phyloP scores from a whole-genome alignment of 2,329 filamentous ascomycete species.

The Lecanosticta acicola region DNA sequence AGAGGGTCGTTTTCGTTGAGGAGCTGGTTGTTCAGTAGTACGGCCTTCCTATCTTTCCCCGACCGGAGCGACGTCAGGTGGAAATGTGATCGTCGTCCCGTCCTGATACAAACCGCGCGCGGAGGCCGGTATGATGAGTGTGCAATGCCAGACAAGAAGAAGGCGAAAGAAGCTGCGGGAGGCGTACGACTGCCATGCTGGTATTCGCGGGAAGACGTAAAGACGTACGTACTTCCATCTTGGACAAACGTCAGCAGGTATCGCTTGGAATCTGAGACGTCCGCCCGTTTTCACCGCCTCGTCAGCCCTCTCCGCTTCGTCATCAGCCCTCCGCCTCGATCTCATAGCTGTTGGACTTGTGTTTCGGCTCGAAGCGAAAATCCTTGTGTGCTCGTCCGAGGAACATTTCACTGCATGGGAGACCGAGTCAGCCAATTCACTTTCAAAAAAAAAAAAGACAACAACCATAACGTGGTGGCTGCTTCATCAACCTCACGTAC shows the following conservation, averaged over 20 bases:
- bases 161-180: neutral
- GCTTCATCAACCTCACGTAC: slow-evolving; percentile 52
- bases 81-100: no score
- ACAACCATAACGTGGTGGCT: no score
- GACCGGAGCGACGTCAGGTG: no score
- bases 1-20: no score
- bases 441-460: neutral
- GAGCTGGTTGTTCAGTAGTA: no score
- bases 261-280: neutral
- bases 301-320: neutral
- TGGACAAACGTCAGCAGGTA: neutral
- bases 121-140: neutral
- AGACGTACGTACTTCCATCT: neutral
- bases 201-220: neutral
- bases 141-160: no score
- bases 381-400: slow-evolving; percentile 81
- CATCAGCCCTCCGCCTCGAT: slow-evolving; percentile 63
- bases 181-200: neutral
- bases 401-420: slow-evolving; percentile 77
- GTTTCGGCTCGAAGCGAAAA: slow-evolving; percentile 94
- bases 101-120: no score
- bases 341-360: slow-evolving; percentile 90
- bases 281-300: neutral
- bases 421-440: slow-evolving; percentile 5
- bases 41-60: no score